phyloP scores from a whole-genome alignment of 257 asterid genomes.

The Petrea volubilis region DNA sequence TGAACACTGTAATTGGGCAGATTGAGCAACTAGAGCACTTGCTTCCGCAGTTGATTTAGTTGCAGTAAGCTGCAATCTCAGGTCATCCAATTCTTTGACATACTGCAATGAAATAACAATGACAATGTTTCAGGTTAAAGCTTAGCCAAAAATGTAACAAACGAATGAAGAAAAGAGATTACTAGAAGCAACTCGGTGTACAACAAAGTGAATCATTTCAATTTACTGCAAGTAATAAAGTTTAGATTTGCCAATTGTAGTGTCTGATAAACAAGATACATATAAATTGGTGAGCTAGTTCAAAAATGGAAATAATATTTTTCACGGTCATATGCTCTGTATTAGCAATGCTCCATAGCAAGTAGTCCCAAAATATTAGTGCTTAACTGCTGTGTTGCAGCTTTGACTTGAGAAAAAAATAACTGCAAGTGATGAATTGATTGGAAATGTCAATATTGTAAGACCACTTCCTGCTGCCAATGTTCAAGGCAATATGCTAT shows the following conservation, averaged over 20 bases:
- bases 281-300: neutral
- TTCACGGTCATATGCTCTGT: neutral
- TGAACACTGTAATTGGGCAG: constrained; percentile 75
- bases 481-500: too few relatives aligned
- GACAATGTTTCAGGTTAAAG: constrained; percentile 7
- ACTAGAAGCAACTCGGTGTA: neutral
- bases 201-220: neutral
- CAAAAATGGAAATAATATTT: neutral
- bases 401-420: neutral
- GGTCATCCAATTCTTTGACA: constrained; percentile 63
- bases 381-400: neutral
- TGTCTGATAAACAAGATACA: neutral
- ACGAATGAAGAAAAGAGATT: neutral
- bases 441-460: neutral
- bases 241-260: neutral
- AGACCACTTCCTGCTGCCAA: too few relatives aligned
- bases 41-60: constrained; percentile 80
- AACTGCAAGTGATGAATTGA: neutral
- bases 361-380: neutral
- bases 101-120: constrained; percentile 36
- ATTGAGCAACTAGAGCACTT: constrained; percentile 74
- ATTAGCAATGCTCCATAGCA: neutral
- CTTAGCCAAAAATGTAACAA: neutral
- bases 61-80: constrained; percentile 56
- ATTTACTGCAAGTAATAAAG: neutral